Conservation (phyloP, 2,329 filamentous ascomycete genomes). For the Ampelomyces quisqualis region DNA sequence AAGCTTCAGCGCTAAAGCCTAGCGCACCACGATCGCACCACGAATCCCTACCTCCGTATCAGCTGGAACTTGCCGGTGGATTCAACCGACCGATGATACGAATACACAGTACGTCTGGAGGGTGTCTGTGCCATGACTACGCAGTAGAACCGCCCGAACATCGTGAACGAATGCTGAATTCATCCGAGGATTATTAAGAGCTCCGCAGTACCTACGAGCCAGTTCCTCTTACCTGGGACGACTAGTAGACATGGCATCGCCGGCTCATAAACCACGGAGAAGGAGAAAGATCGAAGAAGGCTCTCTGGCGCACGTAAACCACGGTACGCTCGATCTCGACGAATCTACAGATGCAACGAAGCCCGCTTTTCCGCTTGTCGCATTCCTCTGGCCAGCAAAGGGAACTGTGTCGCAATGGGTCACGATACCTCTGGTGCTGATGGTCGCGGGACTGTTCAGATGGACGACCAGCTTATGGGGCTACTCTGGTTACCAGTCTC, state of each 20-base stretch:
- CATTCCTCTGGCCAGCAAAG: slow-evolving; percentile 92
- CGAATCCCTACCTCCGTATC: slow-evolving; percentile 9
- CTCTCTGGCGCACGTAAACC: slow-evolving; percentile 42
- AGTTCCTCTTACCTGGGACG: no score
- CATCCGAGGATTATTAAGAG: no score
- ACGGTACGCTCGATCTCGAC: slow-evolving; percentile 50
- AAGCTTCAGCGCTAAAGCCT: slow-evolving; percentile 8
- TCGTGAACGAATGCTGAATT: no score
- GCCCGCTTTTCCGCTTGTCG: slow-evolving; percentile 84
- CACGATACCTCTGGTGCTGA: slow-evolving; percentile 80
- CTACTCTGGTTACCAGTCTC: slow-evolving; percentile 82
- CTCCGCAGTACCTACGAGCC: no score
- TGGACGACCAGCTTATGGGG: slow-evolving; percentile 94
- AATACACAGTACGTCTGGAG: no score
- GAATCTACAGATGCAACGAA: slow-evolving; percentile 48
- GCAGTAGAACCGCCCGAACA: background rate
- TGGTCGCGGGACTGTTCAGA: slow-evolving; percentile 86
- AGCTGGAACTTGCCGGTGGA: background rate
- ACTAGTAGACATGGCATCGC: slow-evolving; percentile 37
- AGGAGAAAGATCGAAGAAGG: slow-evolving; percentile 47
- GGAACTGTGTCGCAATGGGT: slow-evolving; percentile 88
- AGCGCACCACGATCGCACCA: slow-evolving; percentile 5
- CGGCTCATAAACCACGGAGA: slow-evolving; percentile 46
- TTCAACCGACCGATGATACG: background rate
- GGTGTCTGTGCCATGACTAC: no score